Percentiles rank a stretch among this genome's conserved stretches.
phyloP scores from a whole-genome alignment of 257 asterid species.

The Perilla frutescens region DNA sequence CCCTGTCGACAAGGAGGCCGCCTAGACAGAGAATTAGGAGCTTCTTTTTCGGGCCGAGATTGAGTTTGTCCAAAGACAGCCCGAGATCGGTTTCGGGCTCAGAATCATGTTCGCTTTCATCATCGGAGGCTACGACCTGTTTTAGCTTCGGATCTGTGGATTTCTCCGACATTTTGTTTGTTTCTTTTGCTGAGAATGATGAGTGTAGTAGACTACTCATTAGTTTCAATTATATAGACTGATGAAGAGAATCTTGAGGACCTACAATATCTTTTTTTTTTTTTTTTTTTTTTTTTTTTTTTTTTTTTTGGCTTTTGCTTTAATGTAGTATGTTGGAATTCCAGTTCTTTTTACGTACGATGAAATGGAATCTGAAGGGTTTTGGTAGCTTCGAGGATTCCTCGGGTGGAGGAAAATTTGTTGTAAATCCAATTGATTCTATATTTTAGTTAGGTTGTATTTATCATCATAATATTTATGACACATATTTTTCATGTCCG shows the following conservation, averaged over 20 bases:
- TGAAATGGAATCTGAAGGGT: neutral
- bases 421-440: neutral
- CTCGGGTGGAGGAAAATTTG: neutral
- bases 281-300: neutral
- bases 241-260: neutral
- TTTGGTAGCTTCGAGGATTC: neutral
- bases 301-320: neutral
- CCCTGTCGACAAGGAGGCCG: slow-evolving; percentile 57
- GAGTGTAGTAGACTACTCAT: too few relatives aligned
- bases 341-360: neutral
- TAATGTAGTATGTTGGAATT: slow-evolving; percentile 10
- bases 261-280: neutral
- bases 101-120: slow-evolving; percentile 31
- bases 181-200: neutral
- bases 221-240: neutral
- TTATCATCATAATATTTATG: too few relatives aligned
- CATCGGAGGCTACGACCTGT: slow-evolving; percentile 10
- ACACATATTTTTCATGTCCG: too few relatives aligned
- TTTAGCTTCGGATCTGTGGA: slow-evolving; percentile 38
- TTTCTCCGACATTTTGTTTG: slow-evolving; percentile 37
- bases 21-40: slow-evolving; percentile 63
- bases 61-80: slow-evolving; percentile 51
- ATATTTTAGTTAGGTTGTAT: too few relatives aligned
- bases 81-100: slow-evolving; percentile 35
- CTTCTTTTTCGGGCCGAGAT: slow-evolving; percentile 62